phyloP scores from a whole-genome alignment of 148 eudicot genomes.

The Salicornia ramosissima region DNA sequence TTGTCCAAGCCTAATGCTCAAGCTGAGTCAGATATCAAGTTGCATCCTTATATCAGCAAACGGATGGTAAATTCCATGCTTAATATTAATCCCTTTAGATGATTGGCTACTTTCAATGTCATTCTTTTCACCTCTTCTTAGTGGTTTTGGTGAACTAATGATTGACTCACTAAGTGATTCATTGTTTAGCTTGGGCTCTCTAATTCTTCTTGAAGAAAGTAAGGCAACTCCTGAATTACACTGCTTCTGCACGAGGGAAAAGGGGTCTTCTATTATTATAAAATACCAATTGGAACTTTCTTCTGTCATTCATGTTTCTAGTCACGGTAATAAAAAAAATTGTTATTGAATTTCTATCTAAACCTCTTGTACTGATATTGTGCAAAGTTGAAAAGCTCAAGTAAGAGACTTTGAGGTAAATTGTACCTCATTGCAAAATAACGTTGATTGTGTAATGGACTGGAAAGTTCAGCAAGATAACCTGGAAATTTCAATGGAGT shows the following conservation, averaged over 20 bases:
- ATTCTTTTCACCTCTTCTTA: background rate
- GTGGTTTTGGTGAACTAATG: background rate
- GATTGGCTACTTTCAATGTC: background rate
- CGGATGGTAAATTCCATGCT: conserved; percentile 54
- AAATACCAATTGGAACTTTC: background rate
- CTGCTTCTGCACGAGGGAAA: background rate
- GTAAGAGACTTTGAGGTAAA: too few species aligned
- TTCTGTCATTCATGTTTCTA: background rate
- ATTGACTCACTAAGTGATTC: background rate
- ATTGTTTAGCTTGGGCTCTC: background rate
- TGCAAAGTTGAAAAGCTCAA: background rate
- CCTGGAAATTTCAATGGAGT: too few species aligned
- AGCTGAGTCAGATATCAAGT: conserved; percentile 34
- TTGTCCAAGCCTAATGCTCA: conserved; percentile 30
- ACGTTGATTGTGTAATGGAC: too few species aligned
- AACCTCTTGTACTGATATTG: background rate
- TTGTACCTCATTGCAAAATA: background rate
- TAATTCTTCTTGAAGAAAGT: background rate
- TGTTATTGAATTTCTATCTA: background rate
- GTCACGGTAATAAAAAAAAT: background rate
- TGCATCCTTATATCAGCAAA: conserved; percentile 89
- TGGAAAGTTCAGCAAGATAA: too few species aligned
- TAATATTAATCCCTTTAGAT: background rate
- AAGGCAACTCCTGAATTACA: background rate
- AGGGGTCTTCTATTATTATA: background rate